A percentile compares a stretch with the other conserved stretches of the same genome.
Conservation (phyloP, 495 filamentous ascomycete species). For the Barbatosphaeria neglecta region DNA sequence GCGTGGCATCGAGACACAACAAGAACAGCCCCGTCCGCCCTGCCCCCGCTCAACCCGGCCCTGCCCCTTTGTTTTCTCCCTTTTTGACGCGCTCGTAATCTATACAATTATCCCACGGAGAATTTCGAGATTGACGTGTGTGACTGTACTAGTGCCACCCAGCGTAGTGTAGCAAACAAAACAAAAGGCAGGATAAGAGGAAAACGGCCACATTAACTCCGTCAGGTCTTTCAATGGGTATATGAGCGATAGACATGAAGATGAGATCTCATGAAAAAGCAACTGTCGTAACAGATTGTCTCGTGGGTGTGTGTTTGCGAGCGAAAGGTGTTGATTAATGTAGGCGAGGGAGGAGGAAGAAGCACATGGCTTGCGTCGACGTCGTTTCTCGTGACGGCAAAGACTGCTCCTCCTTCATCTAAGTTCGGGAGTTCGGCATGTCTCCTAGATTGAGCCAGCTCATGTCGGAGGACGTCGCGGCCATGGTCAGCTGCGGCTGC, state of each 20-base stretch:
- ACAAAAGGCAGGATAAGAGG: not conserved
- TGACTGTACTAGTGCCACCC: too few species aligned
- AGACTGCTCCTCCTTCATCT: not conserved
- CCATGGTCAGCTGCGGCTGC: constrained; percentile 27
- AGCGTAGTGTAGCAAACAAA: not conserved
- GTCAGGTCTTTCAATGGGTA: not conserved
- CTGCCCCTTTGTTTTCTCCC: too few species aligned
- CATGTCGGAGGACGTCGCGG: constrained; percentile 45
- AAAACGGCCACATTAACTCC: not conserved
- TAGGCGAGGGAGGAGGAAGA: not conserved
- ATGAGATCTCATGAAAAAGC: not conserved
- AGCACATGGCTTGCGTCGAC: not conserved
- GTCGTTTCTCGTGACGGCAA: not conserved
- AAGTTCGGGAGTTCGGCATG: constrained; percentile 6
- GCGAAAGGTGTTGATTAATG: too few species aligned
- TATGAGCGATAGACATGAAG: constrained; percentile 4
- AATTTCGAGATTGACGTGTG: too few species aligned
- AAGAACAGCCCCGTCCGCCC: too few species aligned
- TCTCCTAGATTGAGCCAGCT: constrained; percentile 62
- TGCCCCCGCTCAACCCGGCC: too few species aligned
- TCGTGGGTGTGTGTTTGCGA: too few species aligned
- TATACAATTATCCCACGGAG: too few species aligned
- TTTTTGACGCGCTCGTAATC: too few species aligned
- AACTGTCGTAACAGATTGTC: constrained; percentile 1
- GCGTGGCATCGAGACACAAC: too few species aligned